Evolutionary conservation across 2,329 filamentous ascomycete species (phyloP).

Genomic region (Aspergillus hiratsukae): DNA sequence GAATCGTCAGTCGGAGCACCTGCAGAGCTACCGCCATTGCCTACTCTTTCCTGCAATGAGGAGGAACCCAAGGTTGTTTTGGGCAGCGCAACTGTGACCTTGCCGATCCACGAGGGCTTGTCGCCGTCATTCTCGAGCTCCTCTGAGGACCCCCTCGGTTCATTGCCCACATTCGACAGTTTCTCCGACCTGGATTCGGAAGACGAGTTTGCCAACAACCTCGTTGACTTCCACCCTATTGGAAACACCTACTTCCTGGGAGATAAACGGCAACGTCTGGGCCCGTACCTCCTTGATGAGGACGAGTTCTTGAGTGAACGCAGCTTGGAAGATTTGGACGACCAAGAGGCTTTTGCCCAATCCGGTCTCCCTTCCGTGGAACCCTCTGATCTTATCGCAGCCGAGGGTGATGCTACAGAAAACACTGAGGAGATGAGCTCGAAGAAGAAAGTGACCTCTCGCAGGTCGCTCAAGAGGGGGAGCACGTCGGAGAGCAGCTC

Average conservation of each 20-base stretch:
- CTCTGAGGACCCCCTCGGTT: conserved; percentile 49
- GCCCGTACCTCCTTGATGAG: conserved; percentile 67
- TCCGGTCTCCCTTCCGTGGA: conserved; percentile 60
- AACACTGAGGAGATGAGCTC: conserved; percentile 39
- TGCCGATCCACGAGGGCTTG: conserved; percentile 35
- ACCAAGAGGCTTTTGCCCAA: conserved; percentile 55
- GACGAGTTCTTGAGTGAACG: conserved; percentile 72
- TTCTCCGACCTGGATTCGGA: conserved; percentile 88
- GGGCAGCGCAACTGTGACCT: conserved; percentile 32
- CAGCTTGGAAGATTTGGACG: conserved; percentile 71
- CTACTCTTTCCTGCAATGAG: conserved; percentile 48
- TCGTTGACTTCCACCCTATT: conserved; percentile 64
- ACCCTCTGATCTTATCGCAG: conserved; percentile 38
- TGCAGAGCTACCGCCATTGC: conserved; percentile 59
- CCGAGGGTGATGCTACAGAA: conserved; percentile 42
- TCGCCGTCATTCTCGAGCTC: conserved; percentile 39
- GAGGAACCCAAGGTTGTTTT: conserved; percentile 35
- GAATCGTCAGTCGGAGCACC: conserved; percentile 46
- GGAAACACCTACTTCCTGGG: conserved; percentile 58
- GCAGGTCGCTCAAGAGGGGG: conserved; percentile 34
- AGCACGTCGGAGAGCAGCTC: conserved; percentile 25
- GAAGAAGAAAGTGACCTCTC: conserved; percentile 44
- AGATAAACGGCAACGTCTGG: conserved; percentile 68
- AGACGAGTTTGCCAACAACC: conserved; percentile 73
- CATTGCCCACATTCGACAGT: conserved; percentile 73